Evolutionary conservation across 257 asterid species (phyloP).

Genomic region (Leptodermis oblonga): DNA sequence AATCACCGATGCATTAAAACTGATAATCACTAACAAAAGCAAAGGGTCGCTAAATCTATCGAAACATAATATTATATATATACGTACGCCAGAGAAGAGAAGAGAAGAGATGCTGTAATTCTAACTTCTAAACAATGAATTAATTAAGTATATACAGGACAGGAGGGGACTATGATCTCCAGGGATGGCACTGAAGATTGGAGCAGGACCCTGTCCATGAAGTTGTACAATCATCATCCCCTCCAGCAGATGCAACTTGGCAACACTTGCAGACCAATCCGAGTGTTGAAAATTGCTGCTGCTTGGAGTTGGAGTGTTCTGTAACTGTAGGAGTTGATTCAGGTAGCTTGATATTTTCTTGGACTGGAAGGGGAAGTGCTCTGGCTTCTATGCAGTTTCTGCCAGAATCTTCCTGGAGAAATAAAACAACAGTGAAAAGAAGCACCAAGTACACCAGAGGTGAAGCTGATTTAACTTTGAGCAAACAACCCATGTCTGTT

Average conservation of each 20-base stretch:
- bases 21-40: no score
- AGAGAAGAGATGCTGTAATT: no score
- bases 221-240: constrained; percentile 15
- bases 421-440: constrained; percentile 9
- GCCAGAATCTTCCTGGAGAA: neutral
- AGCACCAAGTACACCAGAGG: neutral
- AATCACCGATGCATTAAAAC: no score
- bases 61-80: no score
- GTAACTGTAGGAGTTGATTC: constrained; percentile 1
- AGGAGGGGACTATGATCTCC: constrained; percentile 19
- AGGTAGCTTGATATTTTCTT: no score
- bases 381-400: constrained; percentile 6
- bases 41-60: no score
- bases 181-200: constrained; percentile 32
- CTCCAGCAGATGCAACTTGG: constrained; percentile 11
- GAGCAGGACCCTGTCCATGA: constrained; percentile 37
- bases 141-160: neutral
- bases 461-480: neutral
- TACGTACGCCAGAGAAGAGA: no score
- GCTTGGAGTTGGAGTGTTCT: constrained; percentile 16
- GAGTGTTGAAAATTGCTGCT: constrained; percentile 19
- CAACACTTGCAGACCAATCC: constrained; percentile 49
- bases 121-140: no score
- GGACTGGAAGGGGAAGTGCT: constrained; percentile 2
- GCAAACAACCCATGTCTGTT: constrained; percentile 11